Percentiles rank a stretch among this genome's conserved stretches.
phyloP scores from a whole-genome alignment of 2,329 filamentous ascomycete species.

The Arachnopeziza araneosa region DNA sequence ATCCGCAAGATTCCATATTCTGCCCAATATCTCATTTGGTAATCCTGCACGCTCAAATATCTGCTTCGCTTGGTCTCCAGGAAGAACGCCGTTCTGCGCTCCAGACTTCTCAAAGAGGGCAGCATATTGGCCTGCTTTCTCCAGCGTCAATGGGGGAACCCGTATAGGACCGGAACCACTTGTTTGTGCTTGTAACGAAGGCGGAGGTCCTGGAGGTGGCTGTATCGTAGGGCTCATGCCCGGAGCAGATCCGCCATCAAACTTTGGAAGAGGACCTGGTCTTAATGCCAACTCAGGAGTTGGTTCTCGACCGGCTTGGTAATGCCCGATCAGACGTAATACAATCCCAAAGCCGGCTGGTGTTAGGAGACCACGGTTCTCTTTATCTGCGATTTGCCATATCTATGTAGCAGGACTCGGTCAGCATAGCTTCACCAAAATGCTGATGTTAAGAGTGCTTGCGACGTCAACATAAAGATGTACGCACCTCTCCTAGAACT shows the following conservation, averaged over 20 bases:
- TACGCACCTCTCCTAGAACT: slow-evolving; percentile 71
- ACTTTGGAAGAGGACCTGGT: slow-evolving; percentile 83
- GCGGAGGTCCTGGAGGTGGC: slow-evolving; percentile 40
- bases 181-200: slow-evolving; percentile 47
- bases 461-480: background rate
- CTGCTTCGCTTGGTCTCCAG: slow-evolving; percentile 80
- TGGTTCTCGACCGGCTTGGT: slow-evolving; percentile 80
- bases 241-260: slow-evolving; percentile 63
- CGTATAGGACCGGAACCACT: slow-evolving; percentile 67
- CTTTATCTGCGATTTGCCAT: slow-evolving; percentile 97
- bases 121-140: slow-evolving; percentile 85
- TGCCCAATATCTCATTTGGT: slow-evolving; percentile 84
- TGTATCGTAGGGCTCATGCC: slow-evolving; percentile 41
- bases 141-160: slow-evolving; percentile 80
- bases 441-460: background rate
- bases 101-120: slow-evolving; percentile 87
- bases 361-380: slow-evolving; percentile 91
- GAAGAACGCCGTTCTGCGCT: slow-evolving; percentile 68
- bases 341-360: slow-evolving; percentile 91
- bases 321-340: slow-evolving; percentile 89
- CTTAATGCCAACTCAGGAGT: slow-evolving; percentile 76
- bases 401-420: slow-evolving; percentile 52
- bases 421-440: slow-evolving; percentile 19
- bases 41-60: slow-evolving; percentile 93
- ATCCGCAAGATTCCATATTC: slow-evolving; percentile 93